These are phyloP conservation scores for Fusarium sp. DNA, from an alignment of 2,329 filamentous ascomycete species.

Conservation along the genomic window DNA sequence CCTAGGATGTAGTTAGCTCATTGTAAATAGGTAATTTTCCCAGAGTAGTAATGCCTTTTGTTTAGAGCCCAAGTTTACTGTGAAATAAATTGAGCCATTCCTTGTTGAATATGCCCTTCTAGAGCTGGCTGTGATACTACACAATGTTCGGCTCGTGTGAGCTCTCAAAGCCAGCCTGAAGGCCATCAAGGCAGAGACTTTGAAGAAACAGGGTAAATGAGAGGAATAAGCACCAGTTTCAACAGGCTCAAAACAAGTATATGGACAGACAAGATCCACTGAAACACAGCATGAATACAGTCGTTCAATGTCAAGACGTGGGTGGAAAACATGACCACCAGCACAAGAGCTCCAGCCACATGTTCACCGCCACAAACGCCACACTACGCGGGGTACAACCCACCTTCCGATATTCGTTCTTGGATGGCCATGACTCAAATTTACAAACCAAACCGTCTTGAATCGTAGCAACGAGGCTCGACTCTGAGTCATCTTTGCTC, in stretches of 20 bases:
- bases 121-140: constrained; percentile 20
- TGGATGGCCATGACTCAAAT: constrained; percentile 42
- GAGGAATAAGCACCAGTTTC: neutral
- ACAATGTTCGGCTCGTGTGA: constrained; percentile 35
- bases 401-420: constrained; percentile 33
- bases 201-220: neutral
- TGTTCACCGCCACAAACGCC: constrained; percentile 33
- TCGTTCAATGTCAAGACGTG: neutral
- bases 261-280: neutral
- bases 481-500: constrained; percentile 35
- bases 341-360: constrained; percentile 7
- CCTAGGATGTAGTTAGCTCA: constrained; percentile 26
- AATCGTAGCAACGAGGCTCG: constrained; percentile 32
- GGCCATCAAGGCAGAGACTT: constrained; percentile 35
- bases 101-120: constrained; percentile 39
- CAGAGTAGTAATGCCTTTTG: constrained; percentile 15
- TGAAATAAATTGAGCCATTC: constrained; percentile 31
- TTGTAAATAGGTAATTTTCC: neutral
- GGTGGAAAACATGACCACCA: constrained; percentile 12
- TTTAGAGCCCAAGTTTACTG: constrained; percentile 31
- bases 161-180: constrained; percentile 30
- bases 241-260: neutral
- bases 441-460: constrained; percentile 14
- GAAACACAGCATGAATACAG: neutral
- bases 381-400: neutral